Base-by-base conservation (phyloP, 1,284 basidiomycete genomes). In the Austroboletus novae-zelandiae region DNA sequence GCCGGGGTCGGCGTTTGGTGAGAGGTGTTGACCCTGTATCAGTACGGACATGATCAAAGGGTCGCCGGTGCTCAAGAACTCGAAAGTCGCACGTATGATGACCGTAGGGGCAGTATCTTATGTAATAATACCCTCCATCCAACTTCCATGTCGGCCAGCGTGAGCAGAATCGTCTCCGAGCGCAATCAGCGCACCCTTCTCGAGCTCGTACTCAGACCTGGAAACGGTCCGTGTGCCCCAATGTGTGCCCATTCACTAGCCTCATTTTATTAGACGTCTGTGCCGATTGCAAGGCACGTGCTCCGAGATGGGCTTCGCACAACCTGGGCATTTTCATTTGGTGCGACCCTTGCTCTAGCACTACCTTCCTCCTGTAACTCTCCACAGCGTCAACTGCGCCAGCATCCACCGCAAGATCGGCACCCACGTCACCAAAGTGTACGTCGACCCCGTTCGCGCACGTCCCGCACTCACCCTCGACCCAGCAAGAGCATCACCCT, bases 361-460 rank as follows among this genome's bases (percentile, higher is more conserved):
- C 52, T 23, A 48, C 32, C 40, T 32, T 31, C 43, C 43, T 51
- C 20, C 43, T 30, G 31, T 60, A 40, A 54, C 48, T 25, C 36
- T 54, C 50, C 51, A 17, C 51, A 90, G 91, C 60, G 76, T 92
- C 39, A 80, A 79, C 59, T 94, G 91, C 65, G 91, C 91, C 29
- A 88, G 88, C 57, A 83, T 93, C 43, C 91, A 94, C 69, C 79
- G 91, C 51, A 93, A 93, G 75, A 87, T 94, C 56, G 91, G 91
- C 14, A 91, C 89, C 9, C 90, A 92, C 65, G 74, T 92, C 55
- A 81, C 85, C 4, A 91, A 91, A 80, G 86, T 92, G 89, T 91
- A 72, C 60, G 80, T 75, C 31, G 59, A 35, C 42, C 15, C 5
- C 27, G 9, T 35, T 43, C 31, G 40, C 20, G 37, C 48, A 42